A percentile compares a stretch with the other conserved stretches of the same genome.
Conservation (phyloP, 1,284 basidiomycete species). For the Ceratobasidium theobromae region DNA sequence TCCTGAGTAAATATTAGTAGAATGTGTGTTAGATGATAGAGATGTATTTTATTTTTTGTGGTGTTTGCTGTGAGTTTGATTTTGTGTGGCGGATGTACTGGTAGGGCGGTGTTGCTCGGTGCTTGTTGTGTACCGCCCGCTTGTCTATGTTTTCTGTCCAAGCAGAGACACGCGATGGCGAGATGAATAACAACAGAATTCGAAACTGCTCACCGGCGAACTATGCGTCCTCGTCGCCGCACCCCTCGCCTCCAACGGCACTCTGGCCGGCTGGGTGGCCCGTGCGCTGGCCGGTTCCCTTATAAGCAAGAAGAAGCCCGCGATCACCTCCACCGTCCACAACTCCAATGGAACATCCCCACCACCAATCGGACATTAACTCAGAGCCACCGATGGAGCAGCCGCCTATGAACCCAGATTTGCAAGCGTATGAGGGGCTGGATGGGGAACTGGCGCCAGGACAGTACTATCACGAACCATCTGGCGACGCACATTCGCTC, state of each 20-base stretch:
- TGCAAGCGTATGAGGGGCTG: slow-evolving; percentile 18
- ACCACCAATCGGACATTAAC: slow-evolving; percentile 16
- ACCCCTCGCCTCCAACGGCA: neutral
- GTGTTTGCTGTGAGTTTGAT: neutral
- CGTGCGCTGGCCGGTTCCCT: slow-evolving; percentile 16
- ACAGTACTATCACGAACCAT: slow-evolving; percentile 25
- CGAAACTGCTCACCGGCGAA: neutral
- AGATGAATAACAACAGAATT: slow-evolving; percentile 10
- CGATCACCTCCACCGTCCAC: slow-evolving; percentile 1
- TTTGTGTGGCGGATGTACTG: slow-evolving; percentile 12
- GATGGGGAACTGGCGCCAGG: slow-evolving; percentile 25
- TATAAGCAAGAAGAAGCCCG: slow-evolving; percentile 25
- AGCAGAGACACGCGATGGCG: slow-evolving; percentile 7
- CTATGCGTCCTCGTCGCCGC: neutral
- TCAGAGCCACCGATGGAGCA: slow-evolving; percentile 20
- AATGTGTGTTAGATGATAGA: neutral
- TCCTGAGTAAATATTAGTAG: slow-evolving; percentile 6
- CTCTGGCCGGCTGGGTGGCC: slow-evolving; percentile 5
- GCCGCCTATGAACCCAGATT: slow-evolving; percentile 3
- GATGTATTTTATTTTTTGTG: slow-evolving; percentile 7
- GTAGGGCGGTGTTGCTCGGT: slow-evolving; percentile 25
- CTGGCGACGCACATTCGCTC: slow-evolving; percentile 22
- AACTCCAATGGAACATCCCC: slow-evolving; percentile 12
- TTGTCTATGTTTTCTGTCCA: slow-evolving; percentile 24
- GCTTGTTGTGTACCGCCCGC: slow-evolving; percentile 29